phyloP scores from a whole-genome alignment of 805 yeast genomes.

The Myxozyma vanderwaltii region DNA sequence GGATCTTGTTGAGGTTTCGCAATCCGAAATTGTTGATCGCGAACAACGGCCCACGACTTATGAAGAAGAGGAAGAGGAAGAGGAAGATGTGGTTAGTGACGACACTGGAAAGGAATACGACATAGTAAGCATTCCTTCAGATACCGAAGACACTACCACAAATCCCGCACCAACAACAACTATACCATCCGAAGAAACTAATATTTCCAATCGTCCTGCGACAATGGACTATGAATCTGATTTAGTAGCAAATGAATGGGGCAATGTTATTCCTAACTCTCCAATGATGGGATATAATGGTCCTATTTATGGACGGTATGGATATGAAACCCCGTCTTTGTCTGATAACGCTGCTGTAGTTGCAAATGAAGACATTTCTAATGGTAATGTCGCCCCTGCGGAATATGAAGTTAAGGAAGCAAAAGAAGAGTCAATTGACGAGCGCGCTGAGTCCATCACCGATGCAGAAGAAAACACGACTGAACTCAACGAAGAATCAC shows the following conservation, averaged over 20 bases:
- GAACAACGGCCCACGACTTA: too few species aligned
- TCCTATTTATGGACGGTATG: not conserved
- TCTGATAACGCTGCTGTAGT: not conserved
- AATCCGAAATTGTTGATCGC: too few species aligned
- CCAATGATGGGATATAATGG: not conserved
- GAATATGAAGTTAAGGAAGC: too few species aligned
- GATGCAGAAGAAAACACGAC: too few species aligned
- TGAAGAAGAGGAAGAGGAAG: not conserved
- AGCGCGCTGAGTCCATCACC: too few species aligned
- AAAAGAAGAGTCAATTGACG: too few species aligned
- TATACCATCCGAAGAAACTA: not conserved
- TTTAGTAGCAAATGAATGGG: slow-evolving; percentile 12
- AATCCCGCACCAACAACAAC: not conserved
- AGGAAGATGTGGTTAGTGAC: not conserved
- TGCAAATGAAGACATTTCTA: not conserved
- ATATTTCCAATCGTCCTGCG: not conserved
- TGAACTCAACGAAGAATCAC: too few species aligned
- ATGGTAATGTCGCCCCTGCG: too few species aligned
- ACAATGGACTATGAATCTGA: slow-evolving; percentile 4
- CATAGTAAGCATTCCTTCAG: slow-evolving; percentile 2
- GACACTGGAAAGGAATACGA: slow-evolving; percentile 5
- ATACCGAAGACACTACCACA: not conserved
- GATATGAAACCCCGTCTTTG: not conserved
- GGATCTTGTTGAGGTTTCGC: too few species aligned
- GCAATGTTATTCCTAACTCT: not conserved